These are phyloP conservation scores for Silybum marianum DNA, from an alignment of 129 eudicot species.

Conservation along the genomic window DNA sequence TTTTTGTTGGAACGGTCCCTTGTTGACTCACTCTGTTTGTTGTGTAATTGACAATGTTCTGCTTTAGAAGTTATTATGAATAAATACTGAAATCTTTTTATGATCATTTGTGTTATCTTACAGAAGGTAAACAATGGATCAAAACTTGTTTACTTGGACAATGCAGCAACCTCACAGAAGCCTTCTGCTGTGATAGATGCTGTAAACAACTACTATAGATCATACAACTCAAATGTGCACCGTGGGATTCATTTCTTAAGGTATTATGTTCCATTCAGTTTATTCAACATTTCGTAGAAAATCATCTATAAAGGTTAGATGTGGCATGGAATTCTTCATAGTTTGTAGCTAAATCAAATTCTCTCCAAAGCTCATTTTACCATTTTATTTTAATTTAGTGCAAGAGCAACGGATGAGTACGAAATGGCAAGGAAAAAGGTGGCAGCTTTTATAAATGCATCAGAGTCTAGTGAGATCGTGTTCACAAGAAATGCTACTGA, in stretches of 20 bases:
- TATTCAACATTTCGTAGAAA: background rate
- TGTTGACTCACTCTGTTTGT: background rate
- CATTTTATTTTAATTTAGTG: conserved; percentile 45
- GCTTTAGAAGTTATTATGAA: conserved; percentile 5
- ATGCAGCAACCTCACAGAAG: conserved; percentile 99
- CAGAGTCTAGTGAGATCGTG: conserved; percentile 77
- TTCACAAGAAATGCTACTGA: conserved; percentile 98
- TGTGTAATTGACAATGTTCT: background rate
- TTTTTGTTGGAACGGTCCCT: background rate
- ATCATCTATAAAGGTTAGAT: background rate
- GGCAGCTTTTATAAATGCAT: conserved; percentile 81
- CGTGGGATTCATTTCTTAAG: conserved; percentile 98
- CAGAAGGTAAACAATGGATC: conserved; percentile 80
- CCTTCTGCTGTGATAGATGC: conserved; percentile 81
- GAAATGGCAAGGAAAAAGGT: conserved; percentile 97
- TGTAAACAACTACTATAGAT: conserved; percentile 68
- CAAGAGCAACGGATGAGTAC: conserved; percentile 88
- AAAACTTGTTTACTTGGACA: conserved; percentile 90
- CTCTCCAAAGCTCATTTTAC: background rate
- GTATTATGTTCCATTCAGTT: conserved; percentile 33
- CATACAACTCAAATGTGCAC: conserved; percentile 91
- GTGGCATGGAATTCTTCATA: background rate
- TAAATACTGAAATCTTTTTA: background rate
- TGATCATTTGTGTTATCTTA: conserved; percentile 17
- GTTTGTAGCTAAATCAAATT: background rate